Base-by-base conservation (phyloP, 352 stramenopile species). In the Pythium aristosporum region DNA sequence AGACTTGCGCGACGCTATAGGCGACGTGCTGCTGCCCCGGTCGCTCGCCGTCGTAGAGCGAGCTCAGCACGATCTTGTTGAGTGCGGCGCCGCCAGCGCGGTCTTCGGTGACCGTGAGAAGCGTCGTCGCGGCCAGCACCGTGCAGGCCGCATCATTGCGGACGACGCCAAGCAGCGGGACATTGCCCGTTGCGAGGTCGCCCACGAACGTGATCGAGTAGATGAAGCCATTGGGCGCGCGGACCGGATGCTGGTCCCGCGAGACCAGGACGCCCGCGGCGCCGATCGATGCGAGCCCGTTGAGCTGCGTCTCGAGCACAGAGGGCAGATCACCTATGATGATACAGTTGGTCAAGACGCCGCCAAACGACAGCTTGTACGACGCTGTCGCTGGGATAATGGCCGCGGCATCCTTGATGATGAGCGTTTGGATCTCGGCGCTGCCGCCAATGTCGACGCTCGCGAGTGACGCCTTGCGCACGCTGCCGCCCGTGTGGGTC, bases 171-270 rank as follows among this genome's bases (percentile, higher is more conserved):
- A 91, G 47, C 9, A 68, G 48, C 1, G 71, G 71, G 1, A 93
- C 20, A 42, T 88, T 76, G 2, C 86, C 86, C 0, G 70, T 83
- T 0, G 90, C 80, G 15, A 65, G 36, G 3, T 91, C 67, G 0
- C 81, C 80, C 1, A 88, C 59, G 68, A 94, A 94, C 18, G 86
- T 91, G 57, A 93, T 75, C 9, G 68, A 66, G 61, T 84, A 87
- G 13, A 91, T 69, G 42, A 65, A 86, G 6, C 84, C 84, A 32
- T 87, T 80, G 12, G 80, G 77, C 0, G 71, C 77, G 5, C 18
- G 3, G 18, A 85, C 55, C 5, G 77, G 55, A 15, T 91, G 51
- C 2, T 66, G 44, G 49, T 92, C 77, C 0, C 61, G 54, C 0
- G 76, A 80, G 1, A 94, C 86, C 1, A 82, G 32, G 9, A 92